These are phyloP conservation scores for Yamadazyma sp. DNA, from an alignment of 1,139 yeast genomes.

Conservation along the genomic window DNA sequence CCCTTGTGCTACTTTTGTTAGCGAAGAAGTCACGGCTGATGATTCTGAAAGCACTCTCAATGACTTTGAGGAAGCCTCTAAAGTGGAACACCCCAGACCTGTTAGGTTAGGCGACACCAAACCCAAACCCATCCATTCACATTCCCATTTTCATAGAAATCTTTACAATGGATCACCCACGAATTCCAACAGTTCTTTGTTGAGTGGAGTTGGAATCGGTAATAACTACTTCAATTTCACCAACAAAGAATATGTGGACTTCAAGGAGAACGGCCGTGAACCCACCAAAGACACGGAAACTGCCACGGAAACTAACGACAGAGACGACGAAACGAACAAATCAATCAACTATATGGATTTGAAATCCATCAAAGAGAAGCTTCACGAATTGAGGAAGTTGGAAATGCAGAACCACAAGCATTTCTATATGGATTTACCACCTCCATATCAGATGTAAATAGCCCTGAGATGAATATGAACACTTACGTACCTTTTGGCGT, in stretches of 20 bases:
- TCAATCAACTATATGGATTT: constrained; percentile 37
- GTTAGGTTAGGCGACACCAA: constrained; percentile 17
- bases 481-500: not conserved
- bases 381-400: constrained; percentile 18
- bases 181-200: constrained; percentile 18
- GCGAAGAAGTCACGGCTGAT: constrained; percentile 4
- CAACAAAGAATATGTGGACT: constrained; percentile 25
- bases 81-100: constrained; percentile 29
- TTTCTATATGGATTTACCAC: constrained; percentile 16
- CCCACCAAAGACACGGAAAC: not conserved
- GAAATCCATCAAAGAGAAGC: constrained; percentile 23
- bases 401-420: constrained; percentile 15
- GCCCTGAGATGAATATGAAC: too few species aligned
- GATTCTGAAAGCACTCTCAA: constrained; percentile 14
- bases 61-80: constrained; percentile 12
- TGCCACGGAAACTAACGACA: not conserved
- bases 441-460: constrained; percentile 16
- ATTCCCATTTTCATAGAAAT: constrained; percentile 19
- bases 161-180: constrained; percentile 16
- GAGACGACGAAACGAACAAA: constrained; percentile 19
- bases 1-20: too few species aligned
- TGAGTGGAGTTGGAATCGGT: constrained; percentile 39
- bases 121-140: constrained; percentile 17
- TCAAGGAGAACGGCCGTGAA: constrained; percentile 8
- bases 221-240: constrained; percentile 35